Evolutionary conservation across 805 yeast genomes (phyloP).

Genomic region (Candida pseudoglaebosa): DNA sequence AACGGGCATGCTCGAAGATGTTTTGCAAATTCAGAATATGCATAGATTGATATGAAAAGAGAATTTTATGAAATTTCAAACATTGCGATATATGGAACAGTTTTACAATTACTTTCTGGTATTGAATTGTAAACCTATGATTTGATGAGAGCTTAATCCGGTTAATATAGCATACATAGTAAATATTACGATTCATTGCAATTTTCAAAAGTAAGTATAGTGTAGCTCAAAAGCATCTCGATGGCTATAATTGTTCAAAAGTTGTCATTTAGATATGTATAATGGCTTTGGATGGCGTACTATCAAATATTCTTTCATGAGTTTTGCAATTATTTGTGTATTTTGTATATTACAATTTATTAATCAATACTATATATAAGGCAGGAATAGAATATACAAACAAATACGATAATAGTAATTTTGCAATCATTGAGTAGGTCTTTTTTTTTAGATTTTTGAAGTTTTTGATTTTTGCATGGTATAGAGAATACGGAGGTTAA

Average conservation of each 20-base stretch:
- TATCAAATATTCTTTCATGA: too few relatives aligned
- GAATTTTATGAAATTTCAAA: neutral
- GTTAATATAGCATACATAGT: neutral
- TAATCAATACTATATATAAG: conserved; percentile 5
- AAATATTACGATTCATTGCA: too few relatives aligned
- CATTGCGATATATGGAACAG: neutral
- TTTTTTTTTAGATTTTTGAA: conserved; percentile 1
- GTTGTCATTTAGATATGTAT: too few relatives aligned
- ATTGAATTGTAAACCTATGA: neutral
- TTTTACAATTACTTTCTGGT: conserved; percentile 1
- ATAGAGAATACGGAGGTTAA: neutral
- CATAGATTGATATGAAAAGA: conserved; percentile 11
- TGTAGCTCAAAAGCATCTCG: too few relatives aligned
- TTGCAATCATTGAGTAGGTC: neutral
- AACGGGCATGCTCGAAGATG: conserved; percentile 36
- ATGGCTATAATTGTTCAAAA: too few relatives aligned
- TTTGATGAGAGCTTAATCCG: neutral
- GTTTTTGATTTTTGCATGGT: conserved; percentile 1
- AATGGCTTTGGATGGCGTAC: too few relatives aligned
- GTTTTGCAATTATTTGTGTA: neutral
- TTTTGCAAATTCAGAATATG: conserved; percentile 35
- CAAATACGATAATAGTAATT: neutral
- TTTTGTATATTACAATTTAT: conserved; percentile 5
- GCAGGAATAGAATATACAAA: conserved; percentile 4
- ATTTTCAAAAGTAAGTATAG: too few relatives aligned